phyloP scores from a whole-genome alignment of 2,329 filamentous ascomycete genomes.

The Epichloe gansuensis region DNA sequence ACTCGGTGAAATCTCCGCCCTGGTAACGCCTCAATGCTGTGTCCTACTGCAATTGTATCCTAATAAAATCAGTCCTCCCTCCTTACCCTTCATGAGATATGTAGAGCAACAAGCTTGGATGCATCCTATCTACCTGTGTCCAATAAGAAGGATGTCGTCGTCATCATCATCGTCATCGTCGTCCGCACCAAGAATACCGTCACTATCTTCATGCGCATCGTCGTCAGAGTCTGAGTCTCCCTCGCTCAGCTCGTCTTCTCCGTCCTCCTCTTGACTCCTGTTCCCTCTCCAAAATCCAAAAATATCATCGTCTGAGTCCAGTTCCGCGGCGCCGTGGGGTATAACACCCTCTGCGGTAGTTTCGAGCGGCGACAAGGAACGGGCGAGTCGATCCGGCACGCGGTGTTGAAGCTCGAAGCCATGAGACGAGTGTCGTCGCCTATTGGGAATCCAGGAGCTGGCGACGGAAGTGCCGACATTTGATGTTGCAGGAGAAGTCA shows the following conservation, averaged over 20 bases:
- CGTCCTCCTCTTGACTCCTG: slow-evolving; percentile 22
- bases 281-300: slow-evolving; percentile 43
- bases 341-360: slow-evolving; percentile 15
- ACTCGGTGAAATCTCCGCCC: not conserved
- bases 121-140: slow-evolving; percentile 29
- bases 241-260: slow-evolving; percentile 28
- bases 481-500: not conserved
- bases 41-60: not conserved
- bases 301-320: slow-evolving; percentile 42
- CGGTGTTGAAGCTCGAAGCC: slow-evolving; percentile 20
- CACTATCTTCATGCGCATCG: slow-evolving; percentile 27
- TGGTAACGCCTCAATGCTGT: not conserved
- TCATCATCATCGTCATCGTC: slow-evolving; percentile 35
- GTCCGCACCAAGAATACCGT: slow-evolving; percentile 29
- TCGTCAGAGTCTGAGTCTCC: slow-evolving; percentile 38
- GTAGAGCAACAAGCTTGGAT: not conserved
- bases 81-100: not conserved
- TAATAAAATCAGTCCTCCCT: not conserved
- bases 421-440: slow-evolving; percentile 28
- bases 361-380: slow-evolving; percentile 30
- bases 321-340: slow-evolving; percentile 18
- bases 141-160: slow-evolving; percentile 36
- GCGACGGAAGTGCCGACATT: slow-evolving; percentile 1
- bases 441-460: slow-evolving; percentile 11
- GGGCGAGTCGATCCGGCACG: slow-evolving; percentile 28